A percentile compares a stretch with the other conserved stretches of the same genome.
Evolutionary conservation across 306 rosid species (phyloP).

Genomic region (Lathyrus aphaca): DNA sequence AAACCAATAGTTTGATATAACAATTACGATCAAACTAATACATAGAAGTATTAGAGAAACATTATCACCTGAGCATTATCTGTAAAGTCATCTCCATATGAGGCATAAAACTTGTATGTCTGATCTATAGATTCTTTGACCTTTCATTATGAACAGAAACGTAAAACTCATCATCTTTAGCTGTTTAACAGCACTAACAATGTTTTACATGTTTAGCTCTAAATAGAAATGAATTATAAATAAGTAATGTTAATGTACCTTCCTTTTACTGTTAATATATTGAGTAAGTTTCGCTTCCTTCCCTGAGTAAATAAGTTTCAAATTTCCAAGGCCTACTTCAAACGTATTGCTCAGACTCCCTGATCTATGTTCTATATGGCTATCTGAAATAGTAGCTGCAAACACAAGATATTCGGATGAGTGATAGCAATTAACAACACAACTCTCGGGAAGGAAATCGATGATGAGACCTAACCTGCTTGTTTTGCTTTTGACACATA

Average conservation of each 20-base stretch:
- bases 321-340: constrained; percentile 69
- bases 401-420: constrained; percentile 30
- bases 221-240: constrained; percentile 12
- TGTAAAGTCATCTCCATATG: constrained; percentile 46
- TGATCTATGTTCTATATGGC: constrained; percentile 42
- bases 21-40: constrained; percentile 13
- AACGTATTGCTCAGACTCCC: constrained; percentile 43
- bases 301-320: constrained; percentile 67
- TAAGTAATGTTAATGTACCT: constrained; percentile 48
- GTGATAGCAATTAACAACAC: background rate
- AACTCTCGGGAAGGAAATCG: constrained; percentile 11
- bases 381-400: constrained; percentile 54
- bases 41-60: constrained; percentile 11
- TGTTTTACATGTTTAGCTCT: constrained; percentile 8
- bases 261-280: constrained; percentile 59
- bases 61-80: constrained; percentile 48
- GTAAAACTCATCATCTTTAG: constrained; percentile 1
- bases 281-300: constrained; percentile 59
- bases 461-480: constrained; percentile 43
- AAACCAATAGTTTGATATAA: constrained; percentile 26
- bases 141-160: constrained; percentile 44
- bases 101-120: constrained; percentile 46
- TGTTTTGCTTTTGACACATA: constrained; percentile 52
- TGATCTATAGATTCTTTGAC: constrained; percentile 53
- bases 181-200: constrained; percentile 30